phyloP scores from a whole-genome alignment of 495 filamentous ascomycete species.

The Zalerion maritima region DNA sequence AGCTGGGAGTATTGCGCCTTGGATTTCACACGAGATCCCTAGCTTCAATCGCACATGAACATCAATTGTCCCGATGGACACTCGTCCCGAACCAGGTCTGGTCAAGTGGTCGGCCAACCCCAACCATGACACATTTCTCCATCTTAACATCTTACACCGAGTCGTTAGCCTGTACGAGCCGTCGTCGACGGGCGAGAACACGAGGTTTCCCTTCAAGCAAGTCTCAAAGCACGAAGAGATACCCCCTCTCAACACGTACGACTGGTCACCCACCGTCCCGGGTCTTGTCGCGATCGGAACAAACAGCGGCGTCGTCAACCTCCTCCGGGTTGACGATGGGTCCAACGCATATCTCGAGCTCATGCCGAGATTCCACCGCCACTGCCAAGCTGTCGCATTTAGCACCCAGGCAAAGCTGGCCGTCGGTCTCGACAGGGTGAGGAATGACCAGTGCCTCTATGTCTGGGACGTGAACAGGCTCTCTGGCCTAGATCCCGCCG shows the following conservation, averaged over 20 bases:
- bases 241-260: constrained; percentile 78
- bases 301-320: constrained; percentile 66
- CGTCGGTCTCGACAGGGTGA: constrained; percentile 75
- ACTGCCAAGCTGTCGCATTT: constrained; percentile 86
- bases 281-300: constrained; percentile 76
- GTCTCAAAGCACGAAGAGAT: constrained; percentile 63
- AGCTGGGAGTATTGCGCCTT: no score
- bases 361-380: constrained; percentile 68
- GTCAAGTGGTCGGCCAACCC: constrained; percentile 87
- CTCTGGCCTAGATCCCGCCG: constrained; percentile 26
- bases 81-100: constrained; percentile 35
- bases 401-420: constrained; percentile 65
- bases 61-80: constrained; percentile 26
- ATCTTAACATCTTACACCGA: constrained; percentile 69
- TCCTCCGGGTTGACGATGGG: constrained; percentile 59
- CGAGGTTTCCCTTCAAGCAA: constrained; percentile 48
- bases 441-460: constrained; percentile 85
- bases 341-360: constrained; percentile 53
- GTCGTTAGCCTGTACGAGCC: constrained; percentile 68
- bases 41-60: no score
- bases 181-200: constrained; percentile 38
- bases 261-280: constrained; percentile 66
- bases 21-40: no score
- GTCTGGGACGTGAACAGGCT: constrained; percentile 80
- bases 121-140: constrained; percentile 50